Evolutionary conservation across 306 rosid genomes (phyloP), one percentile per base, ranked within the genome.

Genomic region (Cucurbita argyrosperma): DNA sequence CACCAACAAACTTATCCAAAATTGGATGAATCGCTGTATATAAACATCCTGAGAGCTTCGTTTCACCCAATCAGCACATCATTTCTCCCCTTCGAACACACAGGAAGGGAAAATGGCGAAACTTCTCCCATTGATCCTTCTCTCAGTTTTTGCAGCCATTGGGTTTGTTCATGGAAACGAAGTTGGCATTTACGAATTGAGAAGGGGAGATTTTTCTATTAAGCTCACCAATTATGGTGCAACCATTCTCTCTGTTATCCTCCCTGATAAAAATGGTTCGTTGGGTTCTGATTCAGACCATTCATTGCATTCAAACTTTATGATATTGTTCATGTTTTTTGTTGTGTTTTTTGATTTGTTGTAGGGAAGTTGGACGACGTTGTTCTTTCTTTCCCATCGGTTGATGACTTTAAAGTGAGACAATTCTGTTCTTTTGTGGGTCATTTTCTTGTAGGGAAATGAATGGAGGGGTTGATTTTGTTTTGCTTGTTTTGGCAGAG

Each of bases 181-280:
- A 21, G 61, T 78, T 13, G 84, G 82, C 14, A 18, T 80, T 8
- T 83, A 75, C 63, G 76, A 78, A 63, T 59, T 83, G 70, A 70
- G 10, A 68, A 83, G 58, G 30, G 82, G 84, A 51, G 54, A 80
- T 53, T 42, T 80, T 45, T 77, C 82, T 38, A 39, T 78, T 40
- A 80, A 80, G 53, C 19, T 83, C 30, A 75, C 82, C 1, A 80
- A 83, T 68, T 83, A 75, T 50, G 87, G 87, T 45, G 87, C 87
- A 2, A 71, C 74, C 43, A 30, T 83, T 37, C 74, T 78, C 52
- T 83, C 87, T 15, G 50, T 83, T 26, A 6, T 74, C 43, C 78
- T 83, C 8, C 84, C 87, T 1, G 84, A 83, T 37, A 80, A 78
- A 26, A 45, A 77, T 19, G 87, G 87, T 83, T 1, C 0, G 79